These are phyloP conservation scores for Takashimella tepidaria DNA, from an alignment of 1,284 basidiomycete species.

Conservation along the genomic window DNA sequence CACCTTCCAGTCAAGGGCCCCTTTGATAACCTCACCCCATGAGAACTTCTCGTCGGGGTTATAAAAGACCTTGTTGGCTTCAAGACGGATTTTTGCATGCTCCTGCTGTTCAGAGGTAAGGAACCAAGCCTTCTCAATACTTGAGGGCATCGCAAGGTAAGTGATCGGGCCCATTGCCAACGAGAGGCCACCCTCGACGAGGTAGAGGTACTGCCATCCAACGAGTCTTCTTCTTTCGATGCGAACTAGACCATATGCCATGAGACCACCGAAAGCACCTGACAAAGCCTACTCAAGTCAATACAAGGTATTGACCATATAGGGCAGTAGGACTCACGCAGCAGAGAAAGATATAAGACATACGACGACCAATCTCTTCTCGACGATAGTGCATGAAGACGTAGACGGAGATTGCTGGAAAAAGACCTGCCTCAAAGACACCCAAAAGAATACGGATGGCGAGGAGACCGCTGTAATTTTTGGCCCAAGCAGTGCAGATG, in stretches of 20 bases:
- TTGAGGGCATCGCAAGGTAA: slow-evolving; percentile 18
- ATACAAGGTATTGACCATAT: no score
- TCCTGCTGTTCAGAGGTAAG: slow-evolving; percentile 20
- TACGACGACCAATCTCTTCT: slow-evolving; percentile 17
- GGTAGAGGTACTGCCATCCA: slow-evolving; percentile 23
- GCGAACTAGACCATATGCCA: slow-evolving; percentile 25
- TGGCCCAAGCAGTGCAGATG: slow-evolving; percentile 17
- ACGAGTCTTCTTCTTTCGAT: slow-evolving; percentile 16
- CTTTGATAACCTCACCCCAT: slow-evolving; percentile 21
- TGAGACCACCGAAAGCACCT: slow-evolving; percentile 32
- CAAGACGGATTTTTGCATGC: slow-evolving; percentile 13
- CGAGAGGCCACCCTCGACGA: slow-evolving; percentile 25
- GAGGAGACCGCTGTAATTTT: slow-evolving; percentile 18
- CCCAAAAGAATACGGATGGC: slow-evolving; percentile 22
- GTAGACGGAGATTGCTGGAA: slow-evolving; percentile 6
- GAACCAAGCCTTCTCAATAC: slow-evolving; percentile 18
- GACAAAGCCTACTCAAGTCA: no score
- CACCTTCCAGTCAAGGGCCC: slow-evolving; percentile 18
- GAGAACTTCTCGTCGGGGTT: slow-evolving; percentile 22
- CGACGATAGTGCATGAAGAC: slow-evolving; percentile 20
- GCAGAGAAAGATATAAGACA: slow-evolving; percentile 23
- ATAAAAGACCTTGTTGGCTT: slow-evolving; percentile 23
- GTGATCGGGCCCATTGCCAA: slow-evolving; percentile 13
- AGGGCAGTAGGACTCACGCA: no score
- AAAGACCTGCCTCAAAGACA: slow-evolving; percentile 17